Base-by-base conservation (phyloP, 768 basidiomycete species). In the Agaricus subrufescens region DNA sequence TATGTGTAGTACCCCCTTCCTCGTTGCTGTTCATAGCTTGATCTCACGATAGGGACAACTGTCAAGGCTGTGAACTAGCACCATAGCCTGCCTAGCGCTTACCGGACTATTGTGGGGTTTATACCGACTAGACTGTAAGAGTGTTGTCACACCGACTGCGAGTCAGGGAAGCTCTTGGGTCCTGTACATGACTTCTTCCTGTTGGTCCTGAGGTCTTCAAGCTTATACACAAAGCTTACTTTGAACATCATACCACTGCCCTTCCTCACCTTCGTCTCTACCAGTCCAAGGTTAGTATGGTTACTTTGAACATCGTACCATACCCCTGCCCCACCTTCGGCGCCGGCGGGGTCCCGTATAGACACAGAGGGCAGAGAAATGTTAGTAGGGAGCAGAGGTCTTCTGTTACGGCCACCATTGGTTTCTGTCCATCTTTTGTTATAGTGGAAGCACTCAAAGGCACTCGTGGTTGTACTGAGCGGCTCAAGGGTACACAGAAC, bases 331-430 rank as follows among this genome's bases (percentile, higher is more conserved):
- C 0, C 97, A 96, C 70, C 83, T 98, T 25, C 89, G 19, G 19
- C 19, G 19, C 19, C 19, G 19, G 19, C 19, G 19, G 19, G 19
- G 19, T 19, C 19, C 19, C 19, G 19, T 19, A 19, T 19, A 19
- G 19, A 19, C 19, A 19, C 19, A 19, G 19, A 19, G 19, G 19
- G 19, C 19, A 19, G 19, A 19, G 19, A 19, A 19, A 19, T 19
- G 19, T 19, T 19, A 19, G 19, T 19, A 19, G 19, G 19, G 19
- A 19, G 19, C 19, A 19, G 19, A 19, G 19, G 65, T 95, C 94
- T 0, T 94, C 91, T 2, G 94, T 95, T 12, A 96, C 95, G n/a
- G 96, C 96, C 0, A 99, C 96, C 0, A 80, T 91, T 27, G 96
- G 96, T n/a, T 19, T 94, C 92, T 78, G 92, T 2, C 85, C 94